Percentiles rank a stretch among this genome's conserved stretches.
Evolutionary conservation across 805 yeast genomes (phyloP).

Genomic region (Blastobotrys chiropterorum): DNA sequence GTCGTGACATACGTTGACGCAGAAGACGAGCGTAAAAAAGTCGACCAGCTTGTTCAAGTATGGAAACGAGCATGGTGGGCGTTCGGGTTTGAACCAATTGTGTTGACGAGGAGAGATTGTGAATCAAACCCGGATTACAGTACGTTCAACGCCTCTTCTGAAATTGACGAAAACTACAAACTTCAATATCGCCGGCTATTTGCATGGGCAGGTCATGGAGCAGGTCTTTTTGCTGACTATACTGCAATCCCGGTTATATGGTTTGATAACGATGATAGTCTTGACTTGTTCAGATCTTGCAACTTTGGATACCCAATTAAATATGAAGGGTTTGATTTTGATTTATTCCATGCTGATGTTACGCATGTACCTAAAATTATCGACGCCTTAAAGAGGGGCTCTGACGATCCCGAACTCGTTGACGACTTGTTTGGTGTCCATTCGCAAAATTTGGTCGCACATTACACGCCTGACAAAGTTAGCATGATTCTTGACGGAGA

Average conservation of each 20-base stretch:
- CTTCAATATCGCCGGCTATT: constrained; percentile 14
- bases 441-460: constrained; percentile 16
- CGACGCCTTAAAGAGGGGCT: constrained; percentile 8
- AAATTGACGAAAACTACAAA: constrained; percentile 7
- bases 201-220: constrained; percentile 24
- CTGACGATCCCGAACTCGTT: constrained; percentile 6
- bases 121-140: constrained; percentile 14
- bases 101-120: constrained; percentile 18
- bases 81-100: constrained; percentile 25
- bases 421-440: constrained; percentile 6
- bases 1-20: constrained; percentile 14
- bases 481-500: constrained; percentile 7
- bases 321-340: constrained; percentile 19
- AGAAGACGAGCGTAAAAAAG: constrained; percentile 12
- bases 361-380: constrained; percentile 9
- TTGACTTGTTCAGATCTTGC: constrained; percentile 16
- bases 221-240: constrained; percentile 23
- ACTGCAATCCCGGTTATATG: constrained; percentile 22
- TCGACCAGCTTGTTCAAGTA: constrained; percentile 9
- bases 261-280: constrained; percentile 5
- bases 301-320: constrained; percentile 14
- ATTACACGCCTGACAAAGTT: constrained; percentile 20
- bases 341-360: constrained; percentile 13
- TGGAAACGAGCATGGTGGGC: constrained; percentile 28
- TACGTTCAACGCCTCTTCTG: constrained; percentile 8